phyloP scores from a whole-genome alignment of 2,329 filamentous ascomycete species.

The Apiospora sp. region DNA sequence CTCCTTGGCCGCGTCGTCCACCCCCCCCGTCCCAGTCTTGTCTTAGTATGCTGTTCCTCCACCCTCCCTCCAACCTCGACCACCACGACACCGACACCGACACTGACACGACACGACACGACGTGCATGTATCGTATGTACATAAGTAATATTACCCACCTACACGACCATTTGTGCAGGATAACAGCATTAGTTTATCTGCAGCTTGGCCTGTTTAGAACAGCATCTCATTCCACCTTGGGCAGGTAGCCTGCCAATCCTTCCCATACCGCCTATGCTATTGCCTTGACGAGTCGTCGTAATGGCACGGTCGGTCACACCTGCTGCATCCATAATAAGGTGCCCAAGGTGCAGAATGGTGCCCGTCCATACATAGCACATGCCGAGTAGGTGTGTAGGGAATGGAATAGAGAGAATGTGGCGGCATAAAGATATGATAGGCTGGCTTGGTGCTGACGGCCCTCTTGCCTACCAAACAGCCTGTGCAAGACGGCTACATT shows the following conservation, averaged over 20 bases:
- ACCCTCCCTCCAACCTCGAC: slow-evolving; percentile 19
- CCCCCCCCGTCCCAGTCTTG: background rate
- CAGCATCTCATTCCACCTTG: slow-evolving; percentile 17
- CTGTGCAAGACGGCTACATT: slow-evolving; percentile 12
- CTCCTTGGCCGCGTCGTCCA: background rate
- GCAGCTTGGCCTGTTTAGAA: slow-evolving; percentile 15
- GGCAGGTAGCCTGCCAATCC: slow-evolving; percentile 23
- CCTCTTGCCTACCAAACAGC: background rate
- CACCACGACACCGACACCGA: background rate
- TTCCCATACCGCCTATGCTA: slow-evolving; percentile 22
- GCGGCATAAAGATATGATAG: slow-evolving; percentile 26
- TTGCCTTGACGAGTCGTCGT: slow-evolving; percentile 22
- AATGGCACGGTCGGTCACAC: slow-evolving; percentile 15
- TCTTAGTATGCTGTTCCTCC: slow-evolving; percentile 13
- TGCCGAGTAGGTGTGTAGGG: background rate
- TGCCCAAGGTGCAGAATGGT: background rate
- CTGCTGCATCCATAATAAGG: background rate
- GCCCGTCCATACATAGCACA: slow-evolving; percentile 10
- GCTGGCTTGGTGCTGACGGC: slow-evolving; percentile 13
- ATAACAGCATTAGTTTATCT: slow-evolving; percentile 16
- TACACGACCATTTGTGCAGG: slow-evolving; percentile 25
- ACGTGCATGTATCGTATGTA: slow-evolving; percentile 13
- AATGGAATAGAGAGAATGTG: slow-evolving; percentile 12
- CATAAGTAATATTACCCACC: slow-evolving; percentile 18
- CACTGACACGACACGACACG: slow-evolving; percentile 17